Evolutionary conservation across 2,329 filamentous ascomycete genomes (phyloP).

Genomic region (Monosporascus sp.): DNA sequence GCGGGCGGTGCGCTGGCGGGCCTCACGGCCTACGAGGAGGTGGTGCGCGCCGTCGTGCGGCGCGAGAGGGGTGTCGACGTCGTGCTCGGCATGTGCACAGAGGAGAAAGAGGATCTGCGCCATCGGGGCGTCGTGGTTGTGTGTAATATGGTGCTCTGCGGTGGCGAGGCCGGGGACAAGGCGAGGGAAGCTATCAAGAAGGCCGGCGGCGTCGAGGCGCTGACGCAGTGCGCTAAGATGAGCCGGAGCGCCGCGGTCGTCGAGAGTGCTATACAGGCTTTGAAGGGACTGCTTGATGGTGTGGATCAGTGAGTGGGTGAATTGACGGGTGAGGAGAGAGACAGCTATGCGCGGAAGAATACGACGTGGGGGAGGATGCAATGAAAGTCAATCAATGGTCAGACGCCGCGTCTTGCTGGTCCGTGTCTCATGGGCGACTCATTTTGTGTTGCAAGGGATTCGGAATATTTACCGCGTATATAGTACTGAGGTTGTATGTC

Average conservation of each 20-base stretch:
- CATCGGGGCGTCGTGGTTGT: constrained; percentile 72
- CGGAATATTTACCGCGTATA: too few species aligned
- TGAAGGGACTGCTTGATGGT: constrained; percentile 60
- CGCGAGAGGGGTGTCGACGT: constrained; percentile 68
- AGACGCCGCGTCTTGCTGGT: too few species aligned
- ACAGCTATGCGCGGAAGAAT: background rate
- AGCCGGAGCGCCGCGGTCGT: constrained; percentile 65
- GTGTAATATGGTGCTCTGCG: constrained; percentile 64
- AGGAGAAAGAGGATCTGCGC: constrained; percentile 63
- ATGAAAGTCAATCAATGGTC: too few species aligned
- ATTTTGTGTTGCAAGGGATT: too few species aligned
- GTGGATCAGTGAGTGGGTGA: constrained; percentile 2
- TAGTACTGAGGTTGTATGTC: too few species aligned
- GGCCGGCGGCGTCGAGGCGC: constrained; percentile 58
- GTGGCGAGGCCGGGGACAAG: constrained; percentile 58
- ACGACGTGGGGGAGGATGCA: too few species aligned
- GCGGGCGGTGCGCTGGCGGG: constrained; percentile 86
- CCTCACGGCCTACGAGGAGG: constrained; percentile 71
- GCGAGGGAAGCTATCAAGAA: constrained; percentile 57
- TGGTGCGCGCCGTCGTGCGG: constrained; percentile 65
- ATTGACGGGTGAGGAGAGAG: too few species aligned
- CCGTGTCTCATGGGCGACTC: too few species aligned
- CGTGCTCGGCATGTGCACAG: constrained; percentile 74
- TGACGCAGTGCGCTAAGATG: constrained; percentile 67
- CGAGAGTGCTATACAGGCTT: constrained; percentile 62